Base-by-base conservation (phyloP, 2,329 filamentous ascomycete genomes). In the Cladophialophora psammophila region DNA sequence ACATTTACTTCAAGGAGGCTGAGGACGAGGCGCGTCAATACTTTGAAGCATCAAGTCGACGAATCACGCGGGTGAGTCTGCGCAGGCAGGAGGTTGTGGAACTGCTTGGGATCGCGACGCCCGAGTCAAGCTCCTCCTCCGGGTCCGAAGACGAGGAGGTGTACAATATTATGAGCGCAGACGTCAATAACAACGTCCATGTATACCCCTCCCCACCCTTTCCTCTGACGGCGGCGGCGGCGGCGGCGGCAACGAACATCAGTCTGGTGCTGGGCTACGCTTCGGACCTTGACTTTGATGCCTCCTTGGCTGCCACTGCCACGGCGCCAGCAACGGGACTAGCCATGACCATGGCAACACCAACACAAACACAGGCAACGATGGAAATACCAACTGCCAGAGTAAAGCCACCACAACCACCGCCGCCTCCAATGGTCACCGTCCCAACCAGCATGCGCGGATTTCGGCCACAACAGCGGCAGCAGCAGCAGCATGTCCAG, bases 41-140 rank as follows among this genome's bases (percentile, higher is more conserved):
- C 42, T 65, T 65, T 38, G 63, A 61, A 13, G n/a, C 45, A 5
- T 59, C 63, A 10, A 61, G 57, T 31, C 56, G 63, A 56, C 42
- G 63, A 9, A 60, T 34, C 15, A 38, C 63, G 26, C 56, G 63
- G 13, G 56, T 65, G 10, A 55, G 48, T 42, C 20, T 32, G 26
- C 56, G 56, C 18, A 8, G 56, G 42, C 56, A 42, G n/a, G 38
- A 59, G 13, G 56, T 48, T 13, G 56, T 40, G 18, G 56, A 59
- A 9, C 26, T 59, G 38, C 26, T 59, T 18, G 56, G 56, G 2
- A 36, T 38, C 38, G n/a, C 38, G 38, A 59, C 56, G 18, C 56
- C 56, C 26, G 50, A 53, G 50, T 53, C 50, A 9, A 34, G 50
- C 20, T n/a, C 56, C n/a, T 45, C 56, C 12, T 45, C 56, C 15